Conservation (phyloP, 1,139 yeast genomes). For the Saccharomycopsis crataegensis region DNA sequence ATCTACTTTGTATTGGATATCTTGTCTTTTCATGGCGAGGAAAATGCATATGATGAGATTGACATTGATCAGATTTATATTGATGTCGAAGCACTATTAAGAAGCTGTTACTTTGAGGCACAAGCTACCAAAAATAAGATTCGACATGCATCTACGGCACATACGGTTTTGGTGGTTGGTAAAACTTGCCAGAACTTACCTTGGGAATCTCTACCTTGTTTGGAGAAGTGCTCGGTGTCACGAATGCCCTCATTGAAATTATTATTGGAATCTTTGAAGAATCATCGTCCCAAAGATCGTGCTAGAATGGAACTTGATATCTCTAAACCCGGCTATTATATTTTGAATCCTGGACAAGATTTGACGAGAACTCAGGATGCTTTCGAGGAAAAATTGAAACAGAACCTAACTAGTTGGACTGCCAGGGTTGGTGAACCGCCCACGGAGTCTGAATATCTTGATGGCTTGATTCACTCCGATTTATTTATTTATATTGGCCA, state of each 20-base stretch:
- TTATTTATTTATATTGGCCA: slow-evolving; percentile 85
- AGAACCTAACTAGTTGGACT: slow-evolving; percentile 38
- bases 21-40: slow-evolving; percentile 55
- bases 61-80: slow-evolving; percentile 48
- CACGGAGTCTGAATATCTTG: slow-evolving; percentile 39
- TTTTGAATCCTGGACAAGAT: slow-evolving; percentile 82
- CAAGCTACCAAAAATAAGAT: slow-evolving; percentile 11
- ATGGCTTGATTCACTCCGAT: slow-evolving; percentile 35
- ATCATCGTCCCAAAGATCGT: slow-evolving; percentile 16
- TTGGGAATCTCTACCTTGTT: slow-evolving; percentile 73
- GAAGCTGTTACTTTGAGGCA: slow-evolving; percentile 25
- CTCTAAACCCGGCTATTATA: slow-evolving; percentile 36
- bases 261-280: slow-evolving; percentile 37
- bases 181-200: slow-evolving; percentile 62
- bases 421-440: slow-evolving; percentile 55
- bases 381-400: slow-evolving; percentile 41
- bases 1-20: slow-evolving; percentile 55
- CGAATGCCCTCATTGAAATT: slow-evolving; percentile 64
- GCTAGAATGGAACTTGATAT: neutral
- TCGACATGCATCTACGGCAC: slow-evolving; percentile 28
- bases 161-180: slow-evolving; percentile 64
- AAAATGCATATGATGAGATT: slow-evolving; percentile 56
- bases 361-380: slow-evolving; percentile 57
- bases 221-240: slow-evolving; percentile 52
- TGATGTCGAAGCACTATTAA: slow-evolving; percentile 41